A percentile compares a stretch with the other conserved stretches of the same genome.
phyloP scores from a whole-genome alignment of 2,329 filamentous ascomycete species.

The Exophiala xenobiotica region DNA sequence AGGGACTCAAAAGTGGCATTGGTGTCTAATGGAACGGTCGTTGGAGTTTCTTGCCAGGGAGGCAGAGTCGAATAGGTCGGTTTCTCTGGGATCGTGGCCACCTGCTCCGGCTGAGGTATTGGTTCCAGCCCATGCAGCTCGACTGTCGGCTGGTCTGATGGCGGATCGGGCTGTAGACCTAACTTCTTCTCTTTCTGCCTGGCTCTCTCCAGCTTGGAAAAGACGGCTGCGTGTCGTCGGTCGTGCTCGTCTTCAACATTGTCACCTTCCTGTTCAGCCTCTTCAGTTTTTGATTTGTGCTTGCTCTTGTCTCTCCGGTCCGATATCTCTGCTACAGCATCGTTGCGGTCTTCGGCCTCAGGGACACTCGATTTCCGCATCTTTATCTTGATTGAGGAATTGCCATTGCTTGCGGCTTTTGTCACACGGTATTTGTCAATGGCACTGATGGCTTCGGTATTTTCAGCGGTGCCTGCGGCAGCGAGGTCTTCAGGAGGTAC shows the following conservation, averaged over 20 bases:
- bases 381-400: slow-evolving; percentile 1
- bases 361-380: slow-evolving; percentile 33
- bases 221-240: slow-evolving; percentile 31
- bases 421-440: slow-evolving; percentile 22
- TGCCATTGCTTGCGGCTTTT: slow-evolving; percentile 5
- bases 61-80: slow-evolving; percentile 78
- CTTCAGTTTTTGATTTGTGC: slow-evolving; percentile 7
- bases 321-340: background rate
- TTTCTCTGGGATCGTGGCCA: slow-evolving; percentile 54
- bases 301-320: slow-evolving; percentile 22
- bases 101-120: slow-evolving; percentile 69
- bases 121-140: slow-evolving; percentile 68
- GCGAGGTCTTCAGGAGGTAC: background rate
- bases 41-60: slow-evolving; percentile 72
- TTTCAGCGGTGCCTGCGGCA: slow-evolving; percentile 10
- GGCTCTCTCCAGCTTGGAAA: slow-evolving; percentile 34
- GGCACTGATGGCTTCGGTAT: background rate
- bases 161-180: slow-evolving; percentile 6
- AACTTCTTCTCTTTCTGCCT: slow-evolving; percentile 16
- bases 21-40: slow-evolving; percentile 38
- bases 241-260: slow-evolving; percentile 7
- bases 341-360: slow-evolving; percentile 28
- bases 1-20: slow-evolving; percentile 60
- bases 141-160: slow-evolving; percentile 30
- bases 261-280: slow-evolving; percentile 45